A percentile compares a stretch with the other conserved stretches of the same genome.
phyloP scores from a whole-genome alignment of 306 rosid species.

The Rosa chinensis region DNA sequence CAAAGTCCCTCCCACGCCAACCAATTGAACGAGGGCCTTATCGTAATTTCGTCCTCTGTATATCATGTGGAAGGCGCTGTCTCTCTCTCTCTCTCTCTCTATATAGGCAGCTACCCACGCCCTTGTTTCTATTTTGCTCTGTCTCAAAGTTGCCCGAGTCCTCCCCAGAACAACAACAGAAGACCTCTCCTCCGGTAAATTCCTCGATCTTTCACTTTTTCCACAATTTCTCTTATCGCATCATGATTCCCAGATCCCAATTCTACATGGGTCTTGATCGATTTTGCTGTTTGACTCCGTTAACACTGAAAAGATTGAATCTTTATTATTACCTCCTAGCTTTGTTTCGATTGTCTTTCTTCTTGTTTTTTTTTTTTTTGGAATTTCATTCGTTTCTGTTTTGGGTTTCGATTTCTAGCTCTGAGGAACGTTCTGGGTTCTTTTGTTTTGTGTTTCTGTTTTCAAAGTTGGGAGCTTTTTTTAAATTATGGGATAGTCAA shows the following conservation, averaged over 20 bases:
- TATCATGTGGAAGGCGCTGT: background rate
- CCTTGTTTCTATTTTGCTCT: background rate
- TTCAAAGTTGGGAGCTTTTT: background rate
- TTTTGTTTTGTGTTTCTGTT: background rate
- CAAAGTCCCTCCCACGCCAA: background rate
- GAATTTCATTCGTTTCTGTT: background rate
- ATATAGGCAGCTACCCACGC: slow-evolving; percentile 5
- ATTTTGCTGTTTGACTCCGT: background rate
- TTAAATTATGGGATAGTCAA: slow-evolving; percentile 1
- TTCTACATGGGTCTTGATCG: background rate
- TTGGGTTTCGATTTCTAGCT: slow-evolving; percentile 2
- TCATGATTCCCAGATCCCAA: background rate
- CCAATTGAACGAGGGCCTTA: background rate
- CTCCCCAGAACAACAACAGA: background rate
- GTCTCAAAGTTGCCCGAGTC: background rate
- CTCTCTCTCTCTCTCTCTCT: background rate
- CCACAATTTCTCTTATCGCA: background rate
- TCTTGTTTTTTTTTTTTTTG: background rate
- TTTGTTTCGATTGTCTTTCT: background rate
- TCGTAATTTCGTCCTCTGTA: background rate
- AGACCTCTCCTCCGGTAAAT: slow-evolving; percentile 16
- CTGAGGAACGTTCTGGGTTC: background rate
- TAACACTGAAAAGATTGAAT: background rate
- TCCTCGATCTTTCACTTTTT: background rate
- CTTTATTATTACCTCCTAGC: slow-evolving; percentile 10